phyloP scores from a whole-genome alignment of 2,329 filamentous ascomycete species.

The Amauroascus verrucosus region DNA sequence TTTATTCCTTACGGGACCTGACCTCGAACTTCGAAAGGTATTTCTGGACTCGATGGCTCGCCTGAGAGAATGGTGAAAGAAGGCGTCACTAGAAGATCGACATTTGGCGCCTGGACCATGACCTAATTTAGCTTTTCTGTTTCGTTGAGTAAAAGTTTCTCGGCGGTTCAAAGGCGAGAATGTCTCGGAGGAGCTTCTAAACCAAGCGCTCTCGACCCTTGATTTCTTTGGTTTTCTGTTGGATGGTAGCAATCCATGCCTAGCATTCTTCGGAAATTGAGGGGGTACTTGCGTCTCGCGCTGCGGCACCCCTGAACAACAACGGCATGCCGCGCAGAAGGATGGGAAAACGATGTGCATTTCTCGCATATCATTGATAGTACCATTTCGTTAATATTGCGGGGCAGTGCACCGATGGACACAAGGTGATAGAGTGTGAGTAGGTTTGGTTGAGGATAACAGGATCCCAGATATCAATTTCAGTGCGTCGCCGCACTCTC shows the following conservation, averaged over 20 bases:
- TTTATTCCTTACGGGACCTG: not conserved
- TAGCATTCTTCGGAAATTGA: not conserved
- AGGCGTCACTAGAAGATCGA: not conserved
- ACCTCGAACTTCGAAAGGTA: not conserved
- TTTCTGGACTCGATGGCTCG: not conserved
- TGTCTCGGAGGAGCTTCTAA: not conserved
- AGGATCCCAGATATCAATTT: too few relatives aligned
- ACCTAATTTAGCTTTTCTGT: not conserved
- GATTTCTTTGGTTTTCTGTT: not conserved
- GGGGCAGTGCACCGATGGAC: not conserved
- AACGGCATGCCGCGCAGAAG: not conserved
- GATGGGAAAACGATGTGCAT: not conserved
- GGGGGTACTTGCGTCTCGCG: not conserved
- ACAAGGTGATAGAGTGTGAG: too few relatives aligned
- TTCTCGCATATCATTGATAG: not conserved
- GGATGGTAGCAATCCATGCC: not conserved
- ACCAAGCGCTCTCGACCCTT: not conserved
- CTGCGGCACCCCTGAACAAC: constrained; percentile 2
- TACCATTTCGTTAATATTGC: not conserved
- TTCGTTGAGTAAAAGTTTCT: not conserved
- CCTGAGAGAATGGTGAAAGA: not conserved
- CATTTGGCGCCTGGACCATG: constrained; percentile 4
- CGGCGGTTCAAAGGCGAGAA: not conserved
- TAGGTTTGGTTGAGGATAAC: too few relatives aligned
- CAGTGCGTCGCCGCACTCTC: too few relatives aligned